Percentiles rank a stretch among this genome's conserved stretches.
Conservation (phyloP, 2,329 filamentous ascomycete species). For the Fusarium sp. region DNA sequence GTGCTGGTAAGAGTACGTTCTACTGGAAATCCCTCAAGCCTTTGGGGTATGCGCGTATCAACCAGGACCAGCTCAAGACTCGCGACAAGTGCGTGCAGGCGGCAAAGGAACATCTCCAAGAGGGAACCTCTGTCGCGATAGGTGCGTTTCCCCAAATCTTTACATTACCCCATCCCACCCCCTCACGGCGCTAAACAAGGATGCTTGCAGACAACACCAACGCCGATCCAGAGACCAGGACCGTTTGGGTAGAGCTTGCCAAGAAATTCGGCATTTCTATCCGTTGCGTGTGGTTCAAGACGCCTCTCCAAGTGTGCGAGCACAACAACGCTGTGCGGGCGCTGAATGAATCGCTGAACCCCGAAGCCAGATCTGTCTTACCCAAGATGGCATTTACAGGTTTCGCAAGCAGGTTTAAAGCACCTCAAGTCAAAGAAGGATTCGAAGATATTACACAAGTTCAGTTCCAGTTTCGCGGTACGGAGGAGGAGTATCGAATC, state of each 20-base stretch:
- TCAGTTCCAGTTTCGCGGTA: slow-evolving; percentile 81
- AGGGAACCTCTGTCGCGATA: slow-evolving; percentile 78
- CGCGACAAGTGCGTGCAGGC: slow-evolving; percentile 77
- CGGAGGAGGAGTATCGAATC: slow-evolving; percentile 72
- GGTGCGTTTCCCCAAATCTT: slow-evolving; percentile 65
- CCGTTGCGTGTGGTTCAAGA: slow-evolving; percentile 87
- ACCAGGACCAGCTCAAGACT: slow-evolving; percentile 89
- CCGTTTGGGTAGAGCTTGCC: slow-evolving; percentile 83
- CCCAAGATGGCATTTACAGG: slow-evolving; percentile 84
- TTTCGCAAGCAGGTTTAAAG: slow-evolving; percentile 78
- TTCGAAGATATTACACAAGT: slow-evolving; percentile 83
- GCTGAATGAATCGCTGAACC: slow-evolving; percentile 79
- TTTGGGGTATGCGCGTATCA: slow-evolving; percentile 84
- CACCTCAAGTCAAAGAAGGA: slow-evolving; percentile 80
- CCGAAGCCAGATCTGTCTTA: slow-evolving; percentile 79
- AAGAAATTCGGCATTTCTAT: slow-evolving; percentile 77
- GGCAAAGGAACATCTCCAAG: slow-evolving; percentile 73
- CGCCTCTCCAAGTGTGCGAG: slow-evolving; percentile 74
- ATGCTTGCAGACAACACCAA: slow-evolving; percentile 88
- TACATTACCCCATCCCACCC: slow-evolving; percentile 26
- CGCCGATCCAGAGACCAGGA: slow-evolving; percentile 79
- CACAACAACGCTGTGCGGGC: slow-evolving; percentile 91
- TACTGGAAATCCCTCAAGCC: slow-evolving; percentile 83
- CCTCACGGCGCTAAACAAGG: slow-evolving; percentile 30
- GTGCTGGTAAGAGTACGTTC: slow-evolving; percentile 91